phyloP scores from a whole-genome alignment of 345 rosid genomes.

The Corymbia maculata region DNA sequence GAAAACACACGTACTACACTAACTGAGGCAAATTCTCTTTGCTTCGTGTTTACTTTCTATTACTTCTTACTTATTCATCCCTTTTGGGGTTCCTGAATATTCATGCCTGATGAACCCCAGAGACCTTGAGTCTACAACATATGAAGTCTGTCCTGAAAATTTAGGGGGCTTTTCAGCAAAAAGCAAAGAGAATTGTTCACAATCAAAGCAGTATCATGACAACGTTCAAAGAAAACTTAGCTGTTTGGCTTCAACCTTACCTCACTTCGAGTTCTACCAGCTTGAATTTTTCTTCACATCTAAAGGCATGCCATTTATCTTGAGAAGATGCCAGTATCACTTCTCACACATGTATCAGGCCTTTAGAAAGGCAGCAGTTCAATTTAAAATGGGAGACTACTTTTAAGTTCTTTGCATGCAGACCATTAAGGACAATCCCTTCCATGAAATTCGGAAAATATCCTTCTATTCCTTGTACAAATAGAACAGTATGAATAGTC shows the following conservation, averaged over 20 bases:
- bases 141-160: not conserved
- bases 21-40: not conserved
- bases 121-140: not conserved
- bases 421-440: not conserved
- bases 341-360: not conserved
- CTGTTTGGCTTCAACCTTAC: not conserved
- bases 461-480: not conserved
- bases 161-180: not conserved
- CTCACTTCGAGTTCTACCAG: not conserved
- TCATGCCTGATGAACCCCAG: not conserved
- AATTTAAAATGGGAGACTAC: not conserved
- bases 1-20: not conserved
- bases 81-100: not conserved
- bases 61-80: not conserved
- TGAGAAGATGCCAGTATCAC: not conserved
- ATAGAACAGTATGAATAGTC: not conserved
- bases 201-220: not conserved
- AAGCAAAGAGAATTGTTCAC: not conserved
- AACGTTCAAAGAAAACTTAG: not conserved
- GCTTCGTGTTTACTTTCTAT: not conserved
- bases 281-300: not conserved
- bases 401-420: not conserved
- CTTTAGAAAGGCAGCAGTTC: not conserved
- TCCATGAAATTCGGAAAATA: not conserved
- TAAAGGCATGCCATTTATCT: not conserved